phyloP scores from a whole-genome alignment of 208 protist genomes.

The Trypanosoma congolense region DNA sequence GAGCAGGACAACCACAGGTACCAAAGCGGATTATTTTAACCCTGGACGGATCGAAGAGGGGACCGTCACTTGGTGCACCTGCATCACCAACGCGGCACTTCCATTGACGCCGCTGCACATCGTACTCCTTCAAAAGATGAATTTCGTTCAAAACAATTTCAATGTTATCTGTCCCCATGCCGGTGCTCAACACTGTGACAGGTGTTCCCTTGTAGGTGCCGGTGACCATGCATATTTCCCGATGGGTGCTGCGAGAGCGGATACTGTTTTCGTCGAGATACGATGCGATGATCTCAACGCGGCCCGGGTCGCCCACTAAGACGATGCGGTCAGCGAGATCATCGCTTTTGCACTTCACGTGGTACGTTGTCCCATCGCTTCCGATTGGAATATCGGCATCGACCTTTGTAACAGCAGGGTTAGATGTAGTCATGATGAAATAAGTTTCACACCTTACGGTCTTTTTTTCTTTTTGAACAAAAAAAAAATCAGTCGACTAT shows the following conservation, averaged over 20 bases:
- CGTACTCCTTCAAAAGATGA: slow-evolving; percentile 77
- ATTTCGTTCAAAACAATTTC: slow-evolving; percentile 77
- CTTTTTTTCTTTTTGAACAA: no score
- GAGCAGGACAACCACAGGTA: slow-evolving; percentile 62
- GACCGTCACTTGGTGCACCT: slow-evolving; percentile 1
- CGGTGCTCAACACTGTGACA: slow-evolving; percentile 63
- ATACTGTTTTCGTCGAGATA: slow-evolving; percentile 61
- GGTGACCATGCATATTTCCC: slow-evolving; percentile 64
- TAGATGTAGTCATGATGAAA: background rate
- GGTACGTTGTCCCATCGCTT: slow-evolving; percentile 19
- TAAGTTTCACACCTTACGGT: background rate
- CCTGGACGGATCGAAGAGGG: slow-evolving; percentile 36
- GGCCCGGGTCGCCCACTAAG: slow-evolving; percentile 65
- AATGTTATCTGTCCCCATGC: slow-evolving; percentile 81
- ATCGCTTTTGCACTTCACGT: slow-evolving; percentile 37
- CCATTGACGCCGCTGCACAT: slow-evolving; percentile 37
- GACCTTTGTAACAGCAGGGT: background rate
- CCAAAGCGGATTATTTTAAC: slow-evolving; percentile 71
- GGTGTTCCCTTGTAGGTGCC: slow-evolving; percentile 66
- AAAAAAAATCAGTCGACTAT: no score
- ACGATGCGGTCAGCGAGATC: slow-evolving; percentile 70
- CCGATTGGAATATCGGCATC: background rate
- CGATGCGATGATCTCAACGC: slow-evolving; percentile 44
- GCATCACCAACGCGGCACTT: slow-evolving; percentile 27
- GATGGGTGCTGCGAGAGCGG: slow-evolving; percentile 42